These are phyloP conservation scores for Nakazawaea ambrosiae DNA, from an alignment of 805 yeast genomes.

Conservation along the genomic window DNA sequence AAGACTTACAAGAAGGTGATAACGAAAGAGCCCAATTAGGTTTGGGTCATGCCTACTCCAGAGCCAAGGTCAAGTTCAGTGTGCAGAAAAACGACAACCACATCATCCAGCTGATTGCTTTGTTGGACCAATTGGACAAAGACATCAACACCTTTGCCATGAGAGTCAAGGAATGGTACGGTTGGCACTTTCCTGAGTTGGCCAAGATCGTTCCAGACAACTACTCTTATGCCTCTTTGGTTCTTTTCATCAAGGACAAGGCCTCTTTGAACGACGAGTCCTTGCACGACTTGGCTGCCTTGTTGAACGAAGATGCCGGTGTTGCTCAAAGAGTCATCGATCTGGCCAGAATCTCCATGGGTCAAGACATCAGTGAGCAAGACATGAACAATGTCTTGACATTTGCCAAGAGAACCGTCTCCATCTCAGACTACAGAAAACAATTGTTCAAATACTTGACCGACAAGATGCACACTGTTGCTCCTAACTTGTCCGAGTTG, in stretches of 20 bases:
- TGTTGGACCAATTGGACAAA: conserved; percentile 95
- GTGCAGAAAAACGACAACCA: conserved; percentile 99
- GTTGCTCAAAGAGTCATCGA: conserved; percentile 87
- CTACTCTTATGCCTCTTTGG: conserved; percentile 77
- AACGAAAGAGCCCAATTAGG: conserved; percentile 97
- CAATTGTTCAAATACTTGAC: conserved; percentile 78
- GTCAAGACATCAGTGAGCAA: conserved; percentile 92
- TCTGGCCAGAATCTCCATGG: conserved; percentile 97
- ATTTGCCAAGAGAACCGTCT: conserved; percentile 90
- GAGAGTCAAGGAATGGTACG: conserved; percentile 98
- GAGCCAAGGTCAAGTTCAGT: conserved; percentile 98
- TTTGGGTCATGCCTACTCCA: conserved; percentile 97
- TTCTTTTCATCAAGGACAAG: conserved; percentile 81
- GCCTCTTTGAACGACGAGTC: conserved; percentile 71
- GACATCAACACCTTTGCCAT: conserved; percentile 95
- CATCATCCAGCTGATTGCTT: conserved; percentile 97
- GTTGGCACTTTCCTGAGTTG: conserved; percentile 98
- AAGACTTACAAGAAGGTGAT: conserved; percentile 91
- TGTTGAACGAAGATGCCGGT: conserved; percentile 88
- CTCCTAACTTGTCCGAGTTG: conserved; percentile 93
- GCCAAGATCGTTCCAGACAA: conserved; percentile 88
- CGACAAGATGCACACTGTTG: conserved; percentile 96
- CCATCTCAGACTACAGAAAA: conserved; percentile 84
- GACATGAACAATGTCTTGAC: conserved; percentile 89
- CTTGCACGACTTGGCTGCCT: conserved; percentile 85